Evolutionary conservation across 2,329 filamentous ascomycete species (phyloP), one percentile per base, ranked within the genome.

Genomic region (Colletotrichum euphorbiae): DNA sequence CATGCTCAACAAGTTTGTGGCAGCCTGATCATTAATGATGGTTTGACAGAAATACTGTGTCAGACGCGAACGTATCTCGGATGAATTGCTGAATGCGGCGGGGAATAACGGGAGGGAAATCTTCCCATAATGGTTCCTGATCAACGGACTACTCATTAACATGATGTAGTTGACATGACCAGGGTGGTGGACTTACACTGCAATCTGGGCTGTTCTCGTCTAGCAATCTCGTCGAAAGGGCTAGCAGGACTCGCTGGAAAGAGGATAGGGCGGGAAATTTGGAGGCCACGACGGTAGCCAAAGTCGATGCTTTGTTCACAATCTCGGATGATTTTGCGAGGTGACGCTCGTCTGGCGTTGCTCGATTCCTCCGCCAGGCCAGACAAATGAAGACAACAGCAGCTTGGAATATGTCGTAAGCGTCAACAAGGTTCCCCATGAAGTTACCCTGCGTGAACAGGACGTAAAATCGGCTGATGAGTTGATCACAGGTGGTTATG

Each of bases 361-460:
- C 28, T 11, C 17, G 8, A 9, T 12, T 42, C 3, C 17, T 42
- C 11, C 62, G 51, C 28, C 45, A 21, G 5, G 21, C 28, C 5
- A 69, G 67, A 11, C 57, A 69, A 1, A 31, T 42, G 33, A 31
- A 60, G 13, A 58, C 38, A 12, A 69, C 58, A 8, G 38, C 67
- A 19, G 62, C 67, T 21, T 66, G 64, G 6, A 69, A 52, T 9
- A 62, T 42, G 9, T 67, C 57, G 6, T 69, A 69, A 3, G 62
- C 67, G n/a, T 69, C 62, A 28, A 69, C 28, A 31, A 69, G 67
- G 7, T n/a, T 57, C 15, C 56, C 51, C 2, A 43, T n/a, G 11
- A 57, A 62, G 4, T 15, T 24, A 1, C 62, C 62, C 8, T 38
- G 17, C 3, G 24, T 38, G n/a, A 51, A 62, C 19, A 21, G 24